Evolutionary conservation across 208 protist genomes (phyloP), one percentile per base, ranked within the genome.

Genomic region (Sergeia podlipaevii): DNA sequence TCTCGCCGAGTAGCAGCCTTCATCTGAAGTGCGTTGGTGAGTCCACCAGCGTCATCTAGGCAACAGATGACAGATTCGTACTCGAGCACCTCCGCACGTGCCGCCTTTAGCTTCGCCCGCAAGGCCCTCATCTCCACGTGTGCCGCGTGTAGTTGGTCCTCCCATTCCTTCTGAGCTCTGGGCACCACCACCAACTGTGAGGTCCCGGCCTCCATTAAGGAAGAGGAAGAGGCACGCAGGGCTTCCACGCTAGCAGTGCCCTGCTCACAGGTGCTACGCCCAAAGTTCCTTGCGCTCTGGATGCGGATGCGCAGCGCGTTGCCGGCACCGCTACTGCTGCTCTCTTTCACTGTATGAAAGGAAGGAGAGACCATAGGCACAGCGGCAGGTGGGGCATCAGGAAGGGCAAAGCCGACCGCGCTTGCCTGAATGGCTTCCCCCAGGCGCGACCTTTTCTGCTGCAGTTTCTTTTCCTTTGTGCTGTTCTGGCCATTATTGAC

Each of bases 391-490:
- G 33, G 15, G 10, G 33, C 33, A 38, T 10, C 33, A 38, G 44
- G 4, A 7, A 2, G 24, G 23, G 20, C 4, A 41, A 13, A 28
- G 20, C 3, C 48, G 48, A 2, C 27, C 26, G 32, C n/a, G 32
- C n/a, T 48, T 20, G 13, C n/a, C 17, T 1, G n/a, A 20, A 34
- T 60, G 43, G 29, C 50, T 5, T 11, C 17, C 23, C 34, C 45
- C 33, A 21, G 41, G 30, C 2, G 55, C 47, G 11, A 49, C 49
- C 55, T 24, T n/a, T 50, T 10, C 10, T 56, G 27, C 21, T 38
- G 34, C 17, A 75, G 57, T n/a, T 66, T 54, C 51, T 48, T 34
- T 21, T 61, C 26, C 28, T n/a, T n/a, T n/a, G n/a, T n/a, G n/a
- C n/a, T n/a, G n/a, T n/a, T n/a, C n/a, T n/a, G n/a, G n/a, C n/a